These are phyloP conservation scores for Heterobasidion irregulare DNA, from an alignment of 1,284 basidiomycete species.

Conservation along the genomic window DNA sequence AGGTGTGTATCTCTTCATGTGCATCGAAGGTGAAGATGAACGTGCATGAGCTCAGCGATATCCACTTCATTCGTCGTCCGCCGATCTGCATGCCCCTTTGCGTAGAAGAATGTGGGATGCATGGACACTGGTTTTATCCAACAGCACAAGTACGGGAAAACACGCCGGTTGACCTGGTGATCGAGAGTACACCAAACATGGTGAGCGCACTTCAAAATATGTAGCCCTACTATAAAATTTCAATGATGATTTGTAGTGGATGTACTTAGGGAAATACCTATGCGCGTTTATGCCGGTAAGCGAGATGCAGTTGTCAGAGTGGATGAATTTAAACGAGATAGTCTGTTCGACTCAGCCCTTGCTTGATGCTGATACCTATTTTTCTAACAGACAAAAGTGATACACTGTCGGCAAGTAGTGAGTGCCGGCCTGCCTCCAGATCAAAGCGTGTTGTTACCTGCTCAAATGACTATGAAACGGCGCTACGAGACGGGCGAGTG, in stretches of 20 bases:
- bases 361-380: background rate
- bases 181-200: slow-evolving; percentile 14
- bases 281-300: slow-evolving; percentile 11
- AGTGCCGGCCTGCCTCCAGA: slow-evolving; percentile 6
- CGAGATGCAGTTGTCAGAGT: slow-evolving; percentile 22
- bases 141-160: slow-evolving; percentile 2
- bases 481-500: slow-evolving; percentile 20
- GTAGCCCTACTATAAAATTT: background rate
- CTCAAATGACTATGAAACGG: slow-evolving; percentile 13
- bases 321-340: slow-evolving; percentile 18
- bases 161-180: slow-evolving; percentile 16
- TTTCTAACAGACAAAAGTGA: slow-evolving; percentile 15
- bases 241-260: slow-evolving; percentile 14
- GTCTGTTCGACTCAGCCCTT: slow-evolving; percentile 6
- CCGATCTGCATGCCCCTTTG: slow-evolving; percentile 17
- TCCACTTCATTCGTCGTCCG: slow-evolving; percentile 16
- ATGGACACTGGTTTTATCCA: slow-evolving; percentile 22
- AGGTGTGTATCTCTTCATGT: background rate
- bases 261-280: slow-evolving; percentile 18
- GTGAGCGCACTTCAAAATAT: slow-evolving; percentile 4
- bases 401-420: slow-evolving; percentile 16
- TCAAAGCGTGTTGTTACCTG: slow-evolving; percentile 7
- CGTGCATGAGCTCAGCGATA: background rate
- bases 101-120: slow-evolving; percentile 12
- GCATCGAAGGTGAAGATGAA: background rate